phyloP scores from a whole-genome alignment of 139 green algal genomes.

The Coccomyxa sp. region DNA sequence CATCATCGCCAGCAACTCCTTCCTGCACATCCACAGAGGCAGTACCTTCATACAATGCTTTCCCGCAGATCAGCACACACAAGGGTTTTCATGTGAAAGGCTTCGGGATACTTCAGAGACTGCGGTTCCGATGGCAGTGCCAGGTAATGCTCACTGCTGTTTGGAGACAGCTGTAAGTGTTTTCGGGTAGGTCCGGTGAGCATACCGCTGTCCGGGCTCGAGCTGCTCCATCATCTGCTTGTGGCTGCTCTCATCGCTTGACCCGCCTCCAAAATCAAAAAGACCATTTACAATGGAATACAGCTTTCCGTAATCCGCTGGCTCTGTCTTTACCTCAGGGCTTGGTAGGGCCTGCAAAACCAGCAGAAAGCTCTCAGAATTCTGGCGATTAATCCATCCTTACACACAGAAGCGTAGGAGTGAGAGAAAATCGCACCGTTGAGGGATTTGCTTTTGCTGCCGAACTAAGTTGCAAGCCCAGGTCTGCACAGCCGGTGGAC shows the following conservation, averaged over 20 bases:
- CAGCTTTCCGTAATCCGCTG: constrained; percentile 2
- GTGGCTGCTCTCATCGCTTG: not conserved
- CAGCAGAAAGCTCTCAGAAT: too few relatives aligned
- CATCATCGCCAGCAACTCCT: constrained; percentile 7
- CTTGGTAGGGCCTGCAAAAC: too few relatives aligned
- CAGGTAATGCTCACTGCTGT: not conserved
- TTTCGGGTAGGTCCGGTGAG: not conserved
- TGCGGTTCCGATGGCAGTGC: too few relatives aligned
- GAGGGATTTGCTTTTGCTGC: not conserved
- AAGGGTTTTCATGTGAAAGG: not conserved
- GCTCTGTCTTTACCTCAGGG: too few relatives aligned
- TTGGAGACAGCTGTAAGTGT: not conserved
- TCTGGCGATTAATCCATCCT: too few relatives aligned
- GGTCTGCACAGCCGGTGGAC: not conserved
- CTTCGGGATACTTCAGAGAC: too few relatives aligned
- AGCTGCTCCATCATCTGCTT: constrained; percentile 10
- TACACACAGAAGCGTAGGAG: too few relatives aligned
- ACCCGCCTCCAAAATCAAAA: not conserved
- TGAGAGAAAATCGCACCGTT: too few relatives aligned
- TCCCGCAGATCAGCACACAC: not conserved
- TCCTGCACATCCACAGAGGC: constrained; percentile 1
- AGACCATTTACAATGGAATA: constrained; percentile 1
- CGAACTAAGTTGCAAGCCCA: not conserved
- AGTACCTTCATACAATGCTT: not conserved
- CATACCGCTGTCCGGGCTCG: not conserved